These are phyloP conservation scores for Dryas drummondii DNA, from an alignment of 306 rosid species.

Conservation along the genomic window DNA sequence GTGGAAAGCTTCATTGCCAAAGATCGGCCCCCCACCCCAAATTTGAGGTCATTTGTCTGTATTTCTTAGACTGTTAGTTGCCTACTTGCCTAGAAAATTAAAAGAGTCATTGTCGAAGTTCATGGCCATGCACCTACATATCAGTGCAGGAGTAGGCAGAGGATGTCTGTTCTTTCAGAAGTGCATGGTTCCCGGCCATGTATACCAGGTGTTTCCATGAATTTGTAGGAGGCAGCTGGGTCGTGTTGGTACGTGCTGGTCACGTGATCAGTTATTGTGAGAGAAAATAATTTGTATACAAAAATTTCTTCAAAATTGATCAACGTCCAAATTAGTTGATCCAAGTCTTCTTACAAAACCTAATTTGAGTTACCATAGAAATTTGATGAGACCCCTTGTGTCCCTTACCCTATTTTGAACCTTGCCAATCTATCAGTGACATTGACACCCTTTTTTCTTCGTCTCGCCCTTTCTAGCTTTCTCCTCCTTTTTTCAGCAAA, in stretches of 20 bases:
- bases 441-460: not conserved
- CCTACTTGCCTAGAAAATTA: no score
- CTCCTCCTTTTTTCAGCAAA: slow-evolving; percentile 25
- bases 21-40: not conserved
- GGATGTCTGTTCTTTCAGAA: not conserved
- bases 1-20: no score
- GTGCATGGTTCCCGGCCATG: not conserved
- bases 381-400: not conserved
- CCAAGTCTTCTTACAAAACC: not conserved
- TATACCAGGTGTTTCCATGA: not conserved
- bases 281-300: no score
- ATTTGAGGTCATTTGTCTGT: not conserved
- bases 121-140: not conserved
- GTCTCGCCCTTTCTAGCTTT: slow-evolving; percentile 18
- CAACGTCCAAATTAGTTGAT: not conserved
- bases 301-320: no score
- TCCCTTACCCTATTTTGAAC: not conserved
- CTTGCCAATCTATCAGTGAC: not conserved
- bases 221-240: not conserved
- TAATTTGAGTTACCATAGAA: not conserved
- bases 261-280: no score
- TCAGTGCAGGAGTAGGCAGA: not conserved
- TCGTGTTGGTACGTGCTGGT: no score
- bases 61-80: no score
- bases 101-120: not conserved